A percentile compares a stretch with the other conserved stretches of the same genome.
Conservation (phyloP, 371 early-diverging fungal species). For the Coemansia sp. region DNA sequence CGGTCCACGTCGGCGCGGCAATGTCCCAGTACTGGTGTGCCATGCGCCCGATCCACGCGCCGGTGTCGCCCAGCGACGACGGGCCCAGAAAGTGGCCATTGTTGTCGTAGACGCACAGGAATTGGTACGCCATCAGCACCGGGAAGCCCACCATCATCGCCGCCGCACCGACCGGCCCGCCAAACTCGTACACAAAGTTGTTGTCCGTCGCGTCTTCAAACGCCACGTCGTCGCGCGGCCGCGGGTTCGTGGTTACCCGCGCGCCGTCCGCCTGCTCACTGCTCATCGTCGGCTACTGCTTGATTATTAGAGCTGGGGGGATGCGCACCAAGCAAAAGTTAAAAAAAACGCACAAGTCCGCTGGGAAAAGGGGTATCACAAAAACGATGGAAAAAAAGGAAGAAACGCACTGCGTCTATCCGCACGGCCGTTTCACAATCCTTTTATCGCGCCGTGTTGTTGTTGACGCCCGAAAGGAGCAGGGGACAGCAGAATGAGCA, state of each 20-base stretch:
- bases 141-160: conserved; percentile 75
- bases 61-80: conserved; percentile 42
- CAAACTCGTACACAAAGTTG: conserved; percentile 69
- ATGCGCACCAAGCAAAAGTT: no score
- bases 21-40: conserved; percentile 53
- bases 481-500: background rate
- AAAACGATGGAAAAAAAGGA: no score
- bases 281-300: conserved; percentile 15
- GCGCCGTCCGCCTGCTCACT: conserved; percentile 1
- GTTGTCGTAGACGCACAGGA: conserved; percentile 67
- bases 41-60: conserved; percentile 52
- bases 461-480: background rate
- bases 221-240: conserved; percentile 46
- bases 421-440: no score
- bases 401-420: no score
- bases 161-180: conserved; percentile 66
- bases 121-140: conserved; percentile 70
- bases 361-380: no score
- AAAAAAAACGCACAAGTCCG: no score
- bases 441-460: no score
- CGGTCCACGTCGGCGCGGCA: conserved; percentile 59
- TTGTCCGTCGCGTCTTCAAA: conserved; percentile 59
- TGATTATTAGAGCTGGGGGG: background rate
- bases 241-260: conserved; percentile 17
- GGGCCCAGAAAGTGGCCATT: conserved; percentile 61